These are phyloP conservation scores for Rhynchospora breviuscula DNA, from an alignment of 176 grass and related monocot genomes.

Conservation along the genomic window DNA sequence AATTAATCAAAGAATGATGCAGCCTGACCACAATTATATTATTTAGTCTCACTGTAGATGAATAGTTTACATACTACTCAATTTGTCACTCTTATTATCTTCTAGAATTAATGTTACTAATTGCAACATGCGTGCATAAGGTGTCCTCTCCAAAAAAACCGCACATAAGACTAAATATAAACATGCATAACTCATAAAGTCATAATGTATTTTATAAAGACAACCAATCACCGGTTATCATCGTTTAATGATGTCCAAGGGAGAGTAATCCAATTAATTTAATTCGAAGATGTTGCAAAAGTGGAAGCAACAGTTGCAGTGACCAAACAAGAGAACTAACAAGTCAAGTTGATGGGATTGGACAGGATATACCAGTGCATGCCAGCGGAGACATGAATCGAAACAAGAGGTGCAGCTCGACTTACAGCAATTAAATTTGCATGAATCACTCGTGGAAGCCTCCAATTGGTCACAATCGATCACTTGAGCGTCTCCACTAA, in stretches of 20 bases:
- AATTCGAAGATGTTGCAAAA: constrained; percentile 6
- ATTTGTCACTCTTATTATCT: too few relatives aligned
- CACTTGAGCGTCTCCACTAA: not conserved
- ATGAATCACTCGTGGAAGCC: not conserved
- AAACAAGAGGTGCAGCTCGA: not conserved
- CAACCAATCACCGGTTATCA: not conserved
- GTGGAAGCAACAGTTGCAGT: constrained; percentile 10
- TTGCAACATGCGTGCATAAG: not conserved
- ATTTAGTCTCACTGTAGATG: too few relatives aligned
- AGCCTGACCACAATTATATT: too few relatives aligned
- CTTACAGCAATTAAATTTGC: constrained; percentile 10
- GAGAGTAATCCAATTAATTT: not conserved
- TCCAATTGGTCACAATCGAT: not conserved
- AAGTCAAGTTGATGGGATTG: not conserved
- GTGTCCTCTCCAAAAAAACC: not conserved
- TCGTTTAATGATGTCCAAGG: not conserved
- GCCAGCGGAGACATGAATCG: not conserved
- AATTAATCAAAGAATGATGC: too few relatives aligned
- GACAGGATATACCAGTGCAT: not conserved
- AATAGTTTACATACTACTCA: too few relatives aligned
- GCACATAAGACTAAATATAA: not conserved
- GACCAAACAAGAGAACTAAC: not conserved
- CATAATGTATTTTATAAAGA: not conserved
- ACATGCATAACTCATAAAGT: not conserved
- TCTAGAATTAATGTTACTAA: too few relatives aligned